phyloP scores from a whole-genome alignment of 176 grass and related monocot genomes.

The Lolium multiflorum region DNA sequence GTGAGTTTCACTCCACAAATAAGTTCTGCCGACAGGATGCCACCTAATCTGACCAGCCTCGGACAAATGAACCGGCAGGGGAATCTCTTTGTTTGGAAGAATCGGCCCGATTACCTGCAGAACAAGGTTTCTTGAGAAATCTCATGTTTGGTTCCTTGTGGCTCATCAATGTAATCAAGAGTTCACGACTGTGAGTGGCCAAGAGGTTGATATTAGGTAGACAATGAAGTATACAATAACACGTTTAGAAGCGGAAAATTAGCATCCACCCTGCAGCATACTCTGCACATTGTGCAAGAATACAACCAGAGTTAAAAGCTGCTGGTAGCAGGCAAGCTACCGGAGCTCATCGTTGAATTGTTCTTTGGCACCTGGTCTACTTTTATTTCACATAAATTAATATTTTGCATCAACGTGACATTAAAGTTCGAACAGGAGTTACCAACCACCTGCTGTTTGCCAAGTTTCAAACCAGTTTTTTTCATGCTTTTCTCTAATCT shows the following conservation, averaged over 20 bases:
- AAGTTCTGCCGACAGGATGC: slow-evolving; percentile 87
- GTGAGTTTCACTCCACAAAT: slow-evolving; percentile 89
- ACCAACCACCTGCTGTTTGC: slow-evolving; percentile 9
- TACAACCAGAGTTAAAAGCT: slow-evolving; percentile 8
- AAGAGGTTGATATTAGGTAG: slow-evolving; percentile 12
- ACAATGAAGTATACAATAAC: slow-evolving; percentile 3
- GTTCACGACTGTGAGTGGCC: neutral
- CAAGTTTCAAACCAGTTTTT: neutral
- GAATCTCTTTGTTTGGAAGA: slow-evolving; percentile 82
- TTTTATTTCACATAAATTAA: slow-evolving; percentile 31
- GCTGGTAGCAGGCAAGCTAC: slow-evolving; percentile 2
- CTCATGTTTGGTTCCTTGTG: slow-evolving; percentile 23
- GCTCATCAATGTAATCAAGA: slow-evolving; percentile 14
- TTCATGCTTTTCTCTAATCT: neutral
- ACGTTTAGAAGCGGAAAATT: slow-evolving; percentile 2
- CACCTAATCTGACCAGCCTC: slow-evolving; percentile 92
- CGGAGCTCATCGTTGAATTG: neutral
- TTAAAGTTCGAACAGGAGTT: slow-evolving; percentile 3
- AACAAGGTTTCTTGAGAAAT: slow-evolving; percentile 48
- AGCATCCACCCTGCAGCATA: slow-evolving; percentile 12
- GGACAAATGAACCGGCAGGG: slow-evolving; percentile 92
- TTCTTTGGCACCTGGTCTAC: neutral
- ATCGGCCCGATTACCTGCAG: slow-evolving; percentile 86
- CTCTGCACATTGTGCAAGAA: neutral
- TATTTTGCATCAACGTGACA: neutral